phyloP scores from a whole-genome alignment of 768 basidiomycete genomes.

The Lactifluus pinguis region DNA sequence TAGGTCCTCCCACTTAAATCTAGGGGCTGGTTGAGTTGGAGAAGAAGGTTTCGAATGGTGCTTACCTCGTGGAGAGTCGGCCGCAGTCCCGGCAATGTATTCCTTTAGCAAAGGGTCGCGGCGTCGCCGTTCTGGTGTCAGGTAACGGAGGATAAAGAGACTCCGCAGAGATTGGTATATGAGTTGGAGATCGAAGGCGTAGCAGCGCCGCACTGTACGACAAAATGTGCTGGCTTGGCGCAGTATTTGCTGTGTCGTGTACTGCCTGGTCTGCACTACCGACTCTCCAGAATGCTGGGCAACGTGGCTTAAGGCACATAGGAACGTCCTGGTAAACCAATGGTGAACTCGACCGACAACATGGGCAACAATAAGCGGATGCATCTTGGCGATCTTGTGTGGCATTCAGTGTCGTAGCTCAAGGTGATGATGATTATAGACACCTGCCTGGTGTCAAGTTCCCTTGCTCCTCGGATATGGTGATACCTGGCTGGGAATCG shows the following conservation, averaged over 20 bases:
- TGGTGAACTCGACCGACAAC: conserved; percentile 39
- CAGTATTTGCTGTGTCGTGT: conserved; percentile 36
- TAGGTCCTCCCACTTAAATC: conserved; percentile 69
- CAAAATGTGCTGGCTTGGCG: conserved; percentile 35
- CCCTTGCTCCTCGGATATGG: not conserved
- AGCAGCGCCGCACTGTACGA: conserved; percentile 22
- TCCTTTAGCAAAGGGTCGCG: conserved; percentile 51
- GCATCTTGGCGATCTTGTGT: not conserved
- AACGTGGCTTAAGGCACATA: conserved; percentile 56
- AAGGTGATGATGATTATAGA: not conserved
- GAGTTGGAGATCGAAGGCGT: conserved; percentile 6
- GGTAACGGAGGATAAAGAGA: conserved; percentile 31
- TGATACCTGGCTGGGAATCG: not conserved
- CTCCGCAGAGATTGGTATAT: conserved; percentile 22
- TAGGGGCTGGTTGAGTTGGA: conserved; percentile 24
- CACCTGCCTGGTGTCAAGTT: not conserved
- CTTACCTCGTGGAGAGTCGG: conserved; percentile 63
- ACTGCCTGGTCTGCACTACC: conserved; percentile 22
- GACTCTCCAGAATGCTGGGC: conserved; percentile 46
- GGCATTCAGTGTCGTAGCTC: not conserved
- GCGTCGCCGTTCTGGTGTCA: conserved; percentile 32
- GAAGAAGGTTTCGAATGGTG: not conserved
- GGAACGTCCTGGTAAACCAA: conserved; percentile 47
- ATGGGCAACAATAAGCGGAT: conserved; percentile 27
- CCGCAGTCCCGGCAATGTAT: conserved; percentile 65